These are phyloP conservation scores for Inga leiocalycina DNA, from an alignment of 306 rosid genomes.

Conservation along the genomic window DNA sequence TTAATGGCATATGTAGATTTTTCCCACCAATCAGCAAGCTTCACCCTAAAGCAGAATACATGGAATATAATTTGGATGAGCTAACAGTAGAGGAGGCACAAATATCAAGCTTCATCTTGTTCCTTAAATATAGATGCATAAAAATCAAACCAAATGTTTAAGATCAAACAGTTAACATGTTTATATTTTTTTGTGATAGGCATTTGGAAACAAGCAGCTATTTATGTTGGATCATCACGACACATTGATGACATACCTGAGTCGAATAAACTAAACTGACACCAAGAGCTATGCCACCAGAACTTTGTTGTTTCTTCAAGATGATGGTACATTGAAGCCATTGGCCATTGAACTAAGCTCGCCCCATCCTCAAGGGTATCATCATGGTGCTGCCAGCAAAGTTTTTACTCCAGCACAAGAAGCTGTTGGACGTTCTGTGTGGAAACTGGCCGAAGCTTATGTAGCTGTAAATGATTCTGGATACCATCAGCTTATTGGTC, in stretches of 20 bases:
- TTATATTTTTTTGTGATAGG: constrained; percentile 47
- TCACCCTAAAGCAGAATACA: constrained; percentile 50
- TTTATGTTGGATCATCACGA: constrained; percentile 88
- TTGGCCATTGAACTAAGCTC: constrained; percentile 87
- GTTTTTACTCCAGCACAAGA: constrained; percentile 66
- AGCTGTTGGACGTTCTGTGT: constrained; percentile 62
- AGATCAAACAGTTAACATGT: background rate
- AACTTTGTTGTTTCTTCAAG: constrained; percentile 74
- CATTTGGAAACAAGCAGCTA: constrained; percentile 56
- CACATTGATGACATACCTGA: constrained; percentile 71
- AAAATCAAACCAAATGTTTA: background rate
- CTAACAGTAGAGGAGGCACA: constrained; percentile 59
- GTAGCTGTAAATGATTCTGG: constrained; percentile 90
- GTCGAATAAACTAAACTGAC: constrained; percentile 72
- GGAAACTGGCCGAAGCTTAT: constrained; percentile 96
- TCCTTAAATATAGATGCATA: background rate
- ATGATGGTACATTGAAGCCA: constrained; percentile 81
- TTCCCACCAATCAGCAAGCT: constrained; percentile 65
- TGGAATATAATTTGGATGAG: constrained; percentile 56
- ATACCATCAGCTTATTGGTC: constrained; percentile 90
- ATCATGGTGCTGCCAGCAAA: constrained; percentile 70
- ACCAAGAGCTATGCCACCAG: constrained; percentile 83
- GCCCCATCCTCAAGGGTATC: constrained; percentile 86
- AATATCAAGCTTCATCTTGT: background rate
- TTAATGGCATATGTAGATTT: constrained; percentile 40